phyloP scores from a whole-genome alignment of 1,139 yeast genomes.

The Candida tropicalis region DNA sequence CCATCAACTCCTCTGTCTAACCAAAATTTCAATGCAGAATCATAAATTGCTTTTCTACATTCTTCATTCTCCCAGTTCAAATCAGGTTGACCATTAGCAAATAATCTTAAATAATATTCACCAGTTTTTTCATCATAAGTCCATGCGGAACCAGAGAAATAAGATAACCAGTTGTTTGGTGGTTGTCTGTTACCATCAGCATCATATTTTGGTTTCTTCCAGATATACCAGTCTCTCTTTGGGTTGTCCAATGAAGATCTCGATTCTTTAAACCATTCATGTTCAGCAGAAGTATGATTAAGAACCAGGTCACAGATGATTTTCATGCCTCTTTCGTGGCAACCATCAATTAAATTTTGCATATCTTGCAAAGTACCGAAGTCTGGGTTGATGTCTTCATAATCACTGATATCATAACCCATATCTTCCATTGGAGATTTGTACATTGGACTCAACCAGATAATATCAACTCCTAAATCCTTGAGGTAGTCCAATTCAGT shows the following conservation, averaged over 20 bases:
- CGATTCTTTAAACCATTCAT: slow-evolving; percentile 60
- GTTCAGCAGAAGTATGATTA: slow-evolving; percentile 60
- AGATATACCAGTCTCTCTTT: slow-evolving; percentile 64
- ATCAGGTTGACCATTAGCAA: slow-evolving; percentile 58
- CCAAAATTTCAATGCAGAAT: slow-evolving; percentile 55
- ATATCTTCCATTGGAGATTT: slow-evolving; percentile 64
- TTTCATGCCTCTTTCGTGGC: slow-evolving; percentile 53
- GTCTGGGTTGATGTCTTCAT: slow-evolving; percentile 50
- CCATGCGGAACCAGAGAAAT: slow-evolving; percentile 60
- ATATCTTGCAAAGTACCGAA: slow-evolving; percentile 58
- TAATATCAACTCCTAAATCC: slow-evolving; percentile 51
- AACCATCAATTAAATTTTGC: slow-evolving; percentile 48
- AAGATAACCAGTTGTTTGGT: slow-evolving; percentile 59
- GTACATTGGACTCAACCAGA: slow-evolving; percentile 63
- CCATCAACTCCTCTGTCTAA: slow-evolving; percentile 60
- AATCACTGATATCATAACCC: slow-evolving; percentile 65
- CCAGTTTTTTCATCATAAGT: slow-evolving; percentile 52
- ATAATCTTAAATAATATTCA: slow-evolving; percentile 56
- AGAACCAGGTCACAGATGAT: slow-evolving; percentile 58
- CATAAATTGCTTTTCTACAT: slow-evolving; percentile 52
- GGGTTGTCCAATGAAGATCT: slow-evolving; percentile 52
- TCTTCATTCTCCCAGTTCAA: slow-evolving; percentile 61
- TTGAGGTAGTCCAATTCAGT: slow-evolving; percentile 55
- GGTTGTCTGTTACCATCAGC: slow-evolving; percentile 51
- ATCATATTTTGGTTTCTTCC: slow-evolving; percentile 53